Conservation (phyloP, 2,329 filamentous ascomycete genomes). For the Cladosporium sp. region DNA sequence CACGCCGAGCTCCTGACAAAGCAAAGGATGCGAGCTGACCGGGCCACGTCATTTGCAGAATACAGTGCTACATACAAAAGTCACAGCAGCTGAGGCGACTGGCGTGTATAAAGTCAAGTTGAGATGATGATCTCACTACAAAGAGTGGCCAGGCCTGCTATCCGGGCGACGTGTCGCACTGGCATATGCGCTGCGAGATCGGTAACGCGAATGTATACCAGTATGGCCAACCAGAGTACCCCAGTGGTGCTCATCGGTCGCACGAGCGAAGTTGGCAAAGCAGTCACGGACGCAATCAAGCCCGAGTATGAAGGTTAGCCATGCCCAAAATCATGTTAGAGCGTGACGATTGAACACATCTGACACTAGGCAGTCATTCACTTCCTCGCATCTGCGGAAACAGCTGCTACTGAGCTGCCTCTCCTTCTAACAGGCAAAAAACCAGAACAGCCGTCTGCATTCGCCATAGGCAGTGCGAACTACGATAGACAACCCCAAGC, state of each 20-base stretch:
- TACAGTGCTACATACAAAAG: background rate
- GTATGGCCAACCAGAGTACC: background rate
- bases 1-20: background rate
- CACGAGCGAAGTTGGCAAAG: background rate
- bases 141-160: background rate
- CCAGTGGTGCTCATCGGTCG: background rate
- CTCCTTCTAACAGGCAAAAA: background rate
- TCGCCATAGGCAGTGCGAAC: background rate
- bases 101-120: background rate
- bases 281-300: background rate
- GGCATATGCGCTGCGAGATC: background rate
- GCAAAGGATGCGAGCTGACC: background rate
- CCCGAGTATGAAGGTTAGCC: slow-evolving; percentile 1
- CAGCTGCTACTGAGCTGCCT: background rate
- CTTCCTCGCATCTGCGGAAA: background rate
- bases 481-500: background rate
- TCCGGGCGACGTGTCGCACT: too few species aligned
- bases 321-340: too few species aligned
- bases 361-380: background rate
- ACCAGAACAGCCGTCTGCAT: background rate
- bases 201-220: background rate
- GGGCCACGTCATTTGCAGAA: too few species aligned
- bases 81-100: background rate
- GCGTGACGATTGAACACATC: background rate
- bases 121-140: background rate